Base-by-base conservation (phyloP, 192 early-diverging fungal species). In the Coemansia sp. region DNA sequence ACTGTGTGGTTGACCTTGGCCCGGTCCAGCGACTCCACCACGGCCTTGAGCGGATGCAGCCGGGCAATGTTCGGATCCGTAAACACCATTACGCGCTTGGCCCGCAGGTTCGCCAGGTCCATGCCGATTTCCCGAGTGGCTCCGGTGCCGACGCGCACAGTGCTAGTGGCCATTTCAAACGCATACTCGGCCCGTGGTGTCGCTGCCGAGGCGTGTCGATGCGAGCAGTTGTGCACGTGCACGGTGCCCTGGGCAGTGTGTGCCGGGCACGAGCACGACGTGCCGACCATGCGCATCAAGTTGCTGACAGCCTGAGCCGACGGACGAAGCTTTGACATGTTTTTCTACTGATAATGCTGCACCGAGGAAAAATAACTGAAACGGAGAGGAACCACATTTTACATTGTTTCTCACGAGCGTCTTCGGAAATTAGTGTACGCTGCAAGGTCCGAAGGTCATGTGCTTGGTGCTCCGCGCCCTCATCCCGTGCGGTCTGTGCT, bases 101-200 rank as follows among this genome's bases (percentile, higher is more conserved):
- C 81, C 17, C 81, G 78, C 64, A 92, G 76, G 67, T 92, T 90
- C 32, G 69, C 79, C 49, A 90, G 57, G 67, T 94, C 92, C 80
- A 84, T 82, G 40, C 92, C 92, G 30, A 94, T 82, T 61, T 94
- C 92, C 62, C 62, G 72, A 8, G 92, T 94, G 3, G 85, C 90
- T 22, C 90, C 90, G 4, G 74, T 71, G 48, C 92, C 92, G 50
- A 90, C 92, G 5, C 92, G 88, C 56, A 94, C 87, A 29, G 85
- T 90, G 46, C 87, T 88, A 19, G 90, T 88, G 22, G 92, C 90
- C 89, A 94, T 91, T 77, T 92, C 87, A 31, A 85, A 88, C 12
- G 87, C 87, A 60, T 88, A 88, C 57, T 88, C 87, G 54, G 62
- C 51, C 21, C 35, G 48, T 2, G 61, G 50, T 12, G 46, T 62